A percentile compares a stretch with the other conserved stretches of the same genome.
phyloP scores from a whole-genome alignment of 352 stramenopile genomes.

The Phytophthora cactorum region DNA sequence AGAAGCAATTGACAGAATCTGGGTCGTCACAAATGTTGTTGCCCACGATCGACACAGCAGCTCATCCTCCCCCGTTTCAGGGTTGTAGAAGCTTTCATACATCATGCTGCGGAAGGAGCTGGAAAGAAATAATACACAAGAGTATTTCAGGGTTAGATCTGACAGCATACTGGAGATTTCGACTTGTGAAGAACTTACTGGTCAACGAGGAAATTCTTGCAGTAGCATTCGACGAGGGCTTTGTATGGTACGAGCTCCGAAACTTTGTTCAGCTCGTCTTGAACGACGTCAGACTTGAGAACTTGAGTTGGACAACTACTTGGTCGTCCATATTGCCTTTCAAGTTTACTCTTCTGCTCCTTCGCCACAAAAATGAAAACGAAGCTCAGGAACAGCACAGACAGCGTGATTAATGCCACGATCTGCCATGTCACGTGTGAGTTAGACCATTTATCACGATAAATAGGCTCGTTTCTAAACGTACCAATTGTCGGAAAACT shows the following conservation, averaged over 20 bases:
- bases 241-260: constrained; percentile 69
- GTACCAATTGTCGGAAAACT: constrained; percentile 66
- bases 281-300: constrained; percentile 66
- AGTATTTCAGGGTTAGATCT: constrained; percentile 1
- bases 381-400: constrained; percentile 78
- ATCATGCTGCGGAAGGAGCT: constrained; percentile 72
- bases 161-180: not conserved
- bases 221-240: constrained; percentile 82
- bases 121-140: not conserved
- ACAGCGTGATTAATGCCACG: constrained; percentile 71
- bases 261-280: constrained; percentile 69
- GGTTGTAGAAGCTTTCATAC: constrained; percentile 60
- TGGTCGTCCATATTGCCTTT: constrained; percentile 69
- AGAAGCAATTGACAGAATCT: constrained; percentile 63
- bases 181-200: constrained; percentile 36
- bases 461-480: constrained; percentile 4
- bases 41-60: constrained; percentile 72
- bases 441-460: not conserved
- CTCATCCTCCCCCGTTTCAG: constrained; percentile 33
- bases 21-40: constrained; percentile 70
- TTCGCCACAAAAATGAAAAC: constrained; percentile 79
- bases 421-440: constrained; percentile 32
- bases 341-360: constrained; percentile 73
- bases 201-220: constrained; percentile 57
- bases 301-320: constrained; percentile 66